Conservation (phyloP, 306 rosid genomes). For the Benincasa hispida region DNA sequence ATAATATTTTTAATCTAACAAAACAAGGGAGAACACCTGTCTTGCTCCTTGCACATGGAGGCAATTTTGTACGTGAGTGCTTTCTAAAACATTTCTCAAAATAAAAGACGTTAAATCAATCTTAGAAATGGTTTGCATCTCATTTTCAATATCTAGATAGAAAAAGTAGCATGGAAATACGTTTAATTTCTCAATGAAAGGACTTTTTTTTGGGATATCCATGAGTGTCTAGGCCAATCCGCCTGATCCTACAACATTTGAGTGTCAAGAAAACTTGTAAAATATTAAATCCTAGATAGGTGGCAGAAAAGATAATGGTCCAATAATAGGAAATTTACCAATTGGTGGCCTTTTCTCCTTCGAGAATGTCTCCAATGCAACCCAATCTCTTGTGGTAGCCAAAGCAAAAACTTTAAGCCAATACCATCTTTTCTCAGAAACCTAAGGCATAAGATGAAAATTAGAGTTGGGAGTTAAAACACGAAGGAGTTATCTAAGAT, state of each 20-base stretch:
- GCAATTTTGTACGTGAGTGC: background rate
- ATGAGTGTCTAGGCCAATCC: too few relatives aligned
- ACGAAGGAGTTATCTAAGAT: constrained; percentile 4
- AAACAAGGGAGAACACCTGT: background rate
- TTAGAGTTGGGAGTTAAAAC: constrained; percentile 1
- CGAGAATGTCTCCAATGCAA: constrained; percentile 72
- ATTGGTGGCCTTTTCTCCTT: constrained; percentile 88
- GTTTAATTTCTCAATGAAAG: too few relatives aligned
- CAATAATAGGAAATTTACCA: constrained; percentile 33
- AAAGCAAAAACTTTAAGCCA: constrained; percentile 97
- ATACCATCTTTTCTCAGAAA: constrained; percentile 99
- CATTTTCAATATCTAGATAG: background rate
- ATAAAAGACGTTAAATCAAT: background rate
- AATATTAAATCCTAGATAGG: too few relatives aligned
- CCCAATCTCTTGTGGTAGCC: constrained; percentile 95
- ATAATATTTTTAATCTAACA: background rate
- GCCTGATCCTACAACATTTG: too few relatives aligned
- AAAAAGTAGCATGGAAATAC: background rate
- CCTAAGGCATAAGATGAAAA: constrained; percentile 34
- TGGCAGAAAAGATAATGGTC: background rate
- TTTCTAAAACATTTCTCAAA: background rate
- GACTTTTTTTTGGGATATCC: too few relatives aligned
- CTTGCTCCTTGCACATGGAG: background rate
- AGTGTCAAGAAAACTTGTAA: too few relatives aligned
- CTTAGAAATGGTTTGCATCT: background rate